Percentiles rank a stretch among this genome's conserved stretches.
phyloP scores from a whole-genome alignment of 2,329 filamentous ascomycete genomes.

The Lasiodiplodia hormozganensis region DNA sequence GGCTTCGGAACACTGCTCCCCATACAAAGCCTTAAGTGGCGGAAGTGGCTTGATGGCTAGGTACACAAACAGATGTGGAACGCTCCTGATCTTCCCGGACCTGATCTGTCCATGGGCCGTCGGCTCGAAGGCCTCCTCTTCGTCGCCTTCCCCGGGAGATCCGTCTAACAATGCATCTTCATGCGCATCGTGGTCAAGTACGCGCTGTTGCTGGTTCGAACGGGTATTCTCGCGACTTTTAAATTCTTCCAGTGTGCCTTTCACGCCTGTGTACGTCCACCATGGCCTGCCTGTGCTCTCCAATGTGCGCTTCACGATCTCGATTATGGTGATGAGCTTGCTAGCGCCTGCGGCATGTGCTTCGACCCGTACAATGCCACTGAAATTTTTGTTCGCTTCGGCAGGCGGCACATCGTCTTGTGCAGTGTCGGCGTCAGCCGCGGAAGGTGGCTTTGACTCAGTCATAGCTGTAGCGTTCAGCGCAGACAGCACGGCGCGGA shows the following conservation, averaged over 20 bases:
- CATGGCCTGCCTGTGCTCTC: conserved; percentile 54
- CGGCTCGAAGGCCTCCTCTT: conserved; percentile 62
- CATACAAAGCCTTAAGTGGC: conserved; percentile 60
- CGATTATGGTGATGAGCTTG: conserved; percentile 73
- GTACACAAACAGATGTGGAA: conserved; percentile 67
- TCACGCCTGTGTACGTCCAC: conserved; percentile 47
- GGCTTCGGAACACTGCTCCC: conserved; percentile 32
- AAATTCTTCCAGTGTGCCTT: conserved; percentile 36
- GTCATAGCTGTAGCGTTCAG: not conserved
- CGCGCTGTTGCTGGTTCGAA: not conserved
- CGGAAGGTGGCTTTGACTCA: not conserved
- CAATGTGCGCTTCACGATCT: conserved; percentile 59
- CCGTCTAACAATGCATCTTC: not conserved
- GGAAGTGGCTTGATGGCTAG: conserved; percentile 62
- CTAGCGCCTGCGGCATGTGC: conserved; percentile 46
- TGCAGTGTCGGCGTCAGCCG: not conserved
- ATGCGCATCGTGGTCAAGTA: not conserved
- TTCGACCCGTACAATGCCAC: conserved; percentile 6
- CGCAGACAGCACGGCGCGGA: conserved; percentile 13
- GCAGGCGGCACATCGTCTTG: no score
- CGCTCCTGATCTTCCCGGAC: conserved; percentile 54
- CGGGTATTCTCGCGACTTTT: not conserved
- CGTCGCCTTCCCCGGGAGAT: conserved; percentile 35
- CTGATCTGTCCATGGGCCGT: conserved; percentile 58
- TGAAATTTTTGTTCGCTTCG: not conserved